Percentiles rank a stretch among this genome's conserved stretches.
Conservation (phyloP, 305 asterid species). For the Fraxinus baroniana region DNA sequence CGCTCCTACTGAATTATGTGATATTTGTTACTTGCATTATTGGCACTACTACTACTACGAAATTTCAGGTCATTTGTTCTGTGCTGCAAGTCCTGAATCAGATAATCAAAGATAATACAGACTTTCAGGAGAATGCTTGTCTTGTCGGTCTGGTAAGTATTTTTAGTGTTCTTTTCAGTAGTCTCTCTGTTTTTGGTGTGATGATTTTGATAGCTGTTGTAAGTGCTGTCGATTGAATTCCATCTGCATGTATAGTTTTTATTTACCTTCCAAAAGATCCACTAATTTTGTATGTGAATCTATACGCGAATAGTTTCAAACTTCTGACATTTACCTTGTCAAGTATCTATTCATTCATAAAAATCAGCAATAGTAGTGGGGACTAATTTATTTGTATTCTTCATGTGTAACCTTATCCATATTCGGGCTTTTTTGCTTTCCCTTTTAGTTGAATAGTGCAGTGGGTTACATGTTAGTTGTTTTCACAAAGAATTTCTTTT, state of each 20-base stretch:
- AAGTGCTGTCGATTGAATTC: background rate
- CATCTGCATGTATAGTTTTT: background rate
- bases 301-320: background rate
- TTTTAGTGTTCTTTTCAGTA: slow-evolving; percentile 20
- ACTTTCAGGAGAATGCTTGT: slow-evolving; percentile 97
- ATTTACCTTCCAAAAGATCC: background rate
- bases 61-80: slow-evolving; percentile 78
- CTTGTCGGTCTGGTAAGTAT: slow-evolving; percentile 92
- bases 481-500: background rate
- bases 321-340: background rate
- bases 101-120: slow-evolving; percentile 87
- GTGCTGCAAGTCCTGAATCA: slow-evolving; percentile 92
- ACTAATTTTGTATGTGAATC: background rate
- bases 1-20: slow-evolving; percentile 3
- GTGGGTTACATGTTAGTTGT: background rate
- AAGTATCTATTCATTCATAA: background rate
- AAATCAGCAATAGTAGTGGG: background rate
- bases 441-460: background rate
- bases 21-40: slow-evolving; percentile 16
- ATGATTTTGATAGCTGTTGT: background rate
- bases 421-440: background rate
- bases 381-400: background rate
- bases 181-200: background rate
- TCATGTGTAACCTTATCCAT: background rate
- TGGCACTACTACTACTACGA: slow-evolving; percentile 18